These are phyloP conservation scores for Ceratocystis albifundus DNA, from an alignment of 2,329 filamentous ascomycete genomes.

Conservation along the genomic window DNA sequence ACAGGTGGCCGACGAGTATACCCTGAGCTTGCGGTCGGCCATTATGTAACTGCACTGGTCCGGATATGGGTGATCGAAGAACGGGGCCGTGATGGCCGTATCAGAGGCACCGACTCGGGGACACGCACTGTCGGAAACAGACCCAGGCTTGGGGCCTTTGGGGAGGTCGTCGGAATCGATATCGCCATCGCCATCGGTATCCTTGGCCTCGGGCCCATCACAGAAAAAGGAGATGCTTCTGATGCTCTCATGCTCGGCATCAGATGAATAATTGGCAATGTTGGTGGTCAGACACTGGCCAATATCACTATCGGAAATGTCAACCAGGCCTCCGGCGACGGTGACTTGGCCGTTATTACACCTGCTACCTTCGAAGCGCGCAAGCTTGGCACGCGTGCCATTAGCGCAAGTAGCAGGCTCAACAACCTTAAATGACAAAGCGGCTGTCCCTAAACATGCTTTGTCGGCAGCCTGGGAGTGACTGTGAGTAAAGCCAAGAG, in stretches of 20 bases:
- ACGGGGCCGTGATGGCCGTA: slow-evolving; percentile 14
- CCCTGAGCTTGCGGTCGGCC: slow-evolving; percentile 21
- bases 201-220: slow-evolving; percentile 19
- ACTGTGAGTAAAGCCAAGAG: slow-evolving; percentile 11
- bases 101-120: slow-evolving; percentile 11
- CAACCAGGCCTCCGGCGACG: slow-evolving; percentile 21
- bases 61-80: slow-evolving; percentile 22
- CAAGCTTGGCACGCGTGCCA: slow-evolving; percentile 24
- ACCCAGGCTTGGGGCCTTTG: slow-evolving; percentile 20
- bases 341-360: slow-evolving; percentile 24
- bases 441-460: slow-evolving; percentile 22
- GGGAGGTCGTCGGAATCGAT: slow-evolving; percentile 17
- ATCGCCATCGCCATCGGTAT: slow-evolving; percentile 18
- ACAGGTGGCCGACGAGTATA: slow-evolving; percentile 22
- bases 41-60: slow-evolving; percentile 23
- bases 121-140: slow-evolving; percentile 22
- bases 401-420: slow-evolving; percentile 23
- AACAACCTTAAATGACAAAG: slow-evolving; percentile 22
- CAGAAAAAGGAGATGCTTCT: slow-evolving; percentile 23
- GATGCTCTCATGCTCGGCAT: slow-evolving; percentile 19
- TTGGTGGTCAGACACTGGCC: slow-evolving; percentile 15
- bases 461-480: slow-evolving; percentile 22
- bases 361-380: slow-evolving; percentile 23
- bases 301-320: slow-evolving; percentile 22
- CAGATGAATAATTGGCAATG: slow-evolving; percentile 18